phyloP scores from a whole-genome alignment of 2,329 filamentous ascomycete species.

The Fusarium stilboides region DNA sequence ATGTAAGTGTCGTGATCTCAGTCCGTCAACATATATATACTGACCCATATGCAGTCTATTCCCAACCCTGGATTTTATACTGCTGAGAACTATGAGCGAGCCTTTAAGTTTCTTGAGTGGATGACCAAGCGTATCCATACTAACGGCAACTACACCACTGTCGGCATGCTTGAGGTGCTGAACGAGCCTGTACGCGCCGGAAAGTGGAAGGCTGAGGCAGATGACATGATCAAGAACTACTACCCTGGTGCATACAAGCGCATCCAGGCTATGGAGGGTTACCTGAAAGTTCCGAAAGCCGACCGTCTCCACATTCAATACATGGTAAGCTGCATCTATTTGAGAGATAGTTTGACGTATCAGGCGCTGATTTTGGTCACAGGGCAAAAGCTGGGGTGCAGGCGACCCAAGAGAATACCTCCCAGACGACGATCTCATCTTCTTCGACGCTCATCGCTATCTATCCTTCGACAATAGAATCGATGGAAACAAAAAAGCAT shows the following conservation, averaged over 20 bases:
- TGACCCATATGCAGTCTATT: not conserved
- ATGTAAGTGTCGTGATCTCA: conserved; percentile 26
- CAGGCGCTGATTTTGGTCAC: not conserved
- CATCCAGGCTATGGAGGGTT: conserved; percentile 65
- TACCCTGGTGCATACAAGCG: conserved; percentile 47
- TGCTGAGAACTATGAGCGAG: conserved; percentile 69
- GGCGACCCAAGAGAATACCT: conserved; percentile 67
- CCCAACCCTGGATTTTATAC: conserved; percentile 67
- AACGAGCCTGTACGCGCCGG: conserved; percentile 66
- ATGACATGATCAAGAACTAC: conserved; percentile 48
- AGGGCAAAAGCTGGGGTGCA: conserved; percentile 63
- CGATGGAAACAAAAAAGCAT: conserved; percentile 61
- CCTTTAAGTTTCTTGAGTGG: conserved; percentile 67
- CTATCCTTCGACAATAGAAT: conserved; percentile 67
- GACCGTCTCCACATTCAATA: conserved; percentile 67
- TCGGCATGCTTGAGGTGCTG: conserved; percentile 72
- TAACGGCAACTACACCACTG: conserved; percentile 65
- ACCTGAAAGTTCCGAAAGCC: conserved; percentile 58
- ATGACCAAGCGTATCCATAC: conserved; percentile 68
- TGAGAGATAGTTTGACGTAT: too few species aligned
- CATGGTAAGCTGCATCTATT: conserved; percentile 52
- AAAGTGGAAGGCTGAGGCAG: conserved; percentile 24
- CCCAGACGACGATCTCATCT: conserved; percentile 59
- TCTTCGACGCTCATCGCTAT: conserved; percentile 73
- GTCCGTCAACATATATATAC: rapidly evolving